Percentiles rank a stretch among this genome's conserved stretches.
phyloP scores from a whole-genome alignment of 176 grass and related monocot species.

The Cenchrus fungigraminus region DNA sequence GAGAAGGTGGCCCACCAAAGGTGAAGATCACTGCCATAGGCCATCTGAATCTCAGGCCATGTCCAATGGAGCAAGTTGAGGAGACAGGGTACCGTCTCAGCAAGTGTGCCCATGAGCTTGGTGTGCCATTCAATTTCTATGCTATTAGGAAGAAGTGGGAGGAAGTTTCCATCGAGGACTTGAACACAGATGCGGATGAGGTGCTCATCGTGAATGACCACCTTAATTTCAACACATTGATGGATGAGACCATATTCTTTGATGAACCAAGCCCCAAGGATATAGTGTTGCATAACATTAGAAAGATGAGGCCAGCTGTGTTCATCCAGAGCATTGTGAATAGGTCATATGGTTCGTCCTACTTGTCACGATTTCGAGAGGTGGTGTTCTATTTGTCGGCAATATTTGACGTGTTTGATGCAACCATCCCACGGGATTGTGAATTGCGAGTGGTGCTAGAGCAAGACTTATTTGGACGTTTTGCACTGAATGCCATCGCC shows the following conservation, averaged over 20 bases:
- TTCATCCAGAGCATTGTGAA: background rate
- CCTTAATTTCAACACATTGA: background rate
- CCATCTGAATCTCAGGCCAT: background rate
- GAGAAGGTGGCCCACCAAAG: background rate
- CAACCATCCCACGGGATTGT: background rate
- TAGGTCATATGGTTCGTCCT: background rate
- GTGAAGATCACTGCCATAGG: background rate
- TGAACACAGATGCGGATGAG: conserved; percentile 7
- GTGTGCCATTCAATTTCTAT: background rate
- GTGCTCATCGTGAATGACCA: background rate
- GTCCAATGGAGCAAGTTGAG: background rate
- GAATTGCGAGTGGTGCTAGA: background rate
- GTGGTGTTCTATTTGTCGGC: background rate
- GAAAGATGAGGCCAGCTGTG: background rate
- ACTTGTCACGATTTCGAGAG: background rate
- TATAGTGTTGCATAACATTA: background rate
- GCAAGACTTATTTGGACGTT: background rate
- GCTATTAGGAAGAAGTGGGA: background rate
- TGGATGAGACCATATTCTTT: background rate
- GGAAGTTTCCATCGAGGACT: background rate
- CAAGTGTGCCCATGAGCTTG: background rate
- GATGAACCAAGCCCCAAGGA: background rate
- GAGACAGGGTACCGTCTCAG: background rate
- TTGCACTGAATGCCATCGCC: background rate
- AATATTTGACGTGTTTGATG: background rate